These are phyloP conservation scores for Calocybe indica DNA, from an alignment of 768 basidiomycete genomes.

Conservation along the genomic window DNA sequence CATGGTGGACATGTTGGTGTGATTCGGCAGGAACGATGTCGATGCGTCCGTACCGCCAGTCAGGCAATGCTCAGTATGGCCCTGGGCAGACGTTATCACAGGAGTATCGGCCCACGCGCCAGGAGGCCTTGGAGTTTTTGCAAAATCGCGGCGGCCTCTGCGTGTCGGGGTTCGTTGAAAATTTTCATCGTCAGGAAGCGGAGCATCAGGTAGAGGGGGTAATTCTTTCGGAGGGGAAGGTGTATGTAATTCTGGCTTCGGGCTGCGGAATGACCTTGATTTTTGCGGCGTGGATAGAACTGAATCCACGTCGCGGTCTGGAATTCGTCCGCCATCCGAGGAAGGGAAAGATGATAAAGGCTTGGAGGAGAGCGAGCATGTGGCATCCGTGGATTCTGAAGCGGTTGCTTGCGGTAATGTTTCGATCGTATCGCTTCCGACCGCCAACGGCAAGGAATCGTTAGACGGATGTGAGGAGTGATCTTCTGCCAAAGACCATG, in stretches of 20 bases:
- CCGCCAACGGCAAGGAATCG: too few species aligned
- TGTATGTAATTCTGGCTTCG: constrained; percentile 48
- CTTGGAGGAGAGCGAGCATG: too few species aligned
- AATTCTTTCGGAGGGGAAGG: constrained; percentile 58
- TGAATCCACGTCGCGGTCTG: constrained; percentile 1
- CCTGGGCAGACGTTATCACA: constrained; percentile 10
- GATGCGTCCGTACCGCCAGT: constrained; percentile 29
- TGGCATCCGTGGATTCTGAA: too few species aligned
- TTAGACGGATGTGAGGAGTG: too few species aligned
- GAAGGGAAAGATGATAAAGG: too few species aligned
- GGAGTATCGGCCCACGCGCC: constrained; percentile 31
- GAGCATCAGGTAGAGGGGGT: constrained; percentile 63
- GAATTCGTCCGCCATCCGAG: too few species aligned
- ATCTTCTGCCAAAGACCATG: too few species aligned
- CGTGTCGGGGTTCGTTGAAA: constrained; percentile 10
- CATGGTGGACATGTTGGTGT: not conserved
- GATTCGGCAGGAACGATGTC: not conserved
- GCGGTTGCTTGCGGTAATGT: too few species aligned
- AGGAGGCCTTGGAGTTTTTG: constrained; percentile 38
- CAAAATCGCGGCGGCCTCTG: constrained; percentile 15
- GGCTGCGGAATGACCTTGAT: constrained; percentile 29
- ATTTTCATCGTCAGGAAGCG: constrained; percentile 37
- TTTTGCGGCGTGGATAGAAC: constrained; percentile 43
- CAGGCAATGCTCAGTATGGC: constrained; percentile 21
- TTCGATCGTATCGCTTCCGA: too few species aligned